Conservation (phyloP, 2,329 filamentous ascomycete species). For the Fusarium sp. region DNA sequence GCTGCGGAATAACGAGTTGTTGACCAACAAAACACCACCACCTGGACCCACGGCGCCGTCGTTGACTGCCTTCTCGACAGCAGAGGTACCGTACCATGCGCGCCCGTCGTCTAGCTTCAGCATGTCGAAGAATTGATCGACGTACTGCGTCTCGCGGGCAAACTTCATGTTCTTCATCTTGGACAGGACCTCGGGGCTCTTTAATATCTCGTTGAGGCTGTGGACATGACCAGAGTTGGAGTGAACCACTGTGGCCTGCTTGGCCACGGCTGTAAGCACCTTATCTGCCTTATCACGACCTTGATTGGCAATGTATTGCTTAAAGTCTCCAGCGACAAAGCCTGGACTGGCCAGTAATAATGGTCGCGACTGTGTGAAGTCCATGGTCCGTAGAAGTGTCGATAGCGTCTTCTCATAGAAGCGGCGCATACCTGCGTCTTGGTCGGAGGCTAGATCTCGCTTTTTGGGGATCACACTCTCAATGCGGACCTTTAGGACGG, state of each 20-base stretch:
- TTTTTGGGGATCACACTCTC: constrained; percentile 78
- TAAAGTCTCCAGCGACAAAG: constrained; percentile 86
- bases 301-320: constrained; percentile 77
- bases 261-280: constrained; percentile 71
- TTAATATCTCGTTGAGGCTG: constrained; percentile 87
- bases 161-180: constrained; percentile 91
- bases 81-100: constrained; percentile 89
- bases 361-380: constrained; percentile 77
- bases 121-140: constrained; percentile 85
- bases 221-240: constrained; percentile 88
- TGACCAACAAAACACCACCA: constrained; percentile 87
- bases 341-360: constrained; percentile 90
- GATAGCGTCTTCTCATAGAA: constrained; percentile 85
- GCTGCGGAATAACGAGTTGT: constrained; percentile 87
- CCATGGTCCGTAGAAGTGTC: constrained; percentile 81
- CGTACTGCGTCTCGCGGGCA: constrained; percentile 82
- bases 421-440: constrained; percentile 75
- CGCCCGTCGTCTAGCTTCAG: constrained; percentile 87
- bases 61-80: constrained; percentile 85
- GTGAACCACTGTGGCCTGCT: constrained; percentile 81
- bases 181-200: constrained; percentile 80
- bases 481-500: constrained; percentile 73
- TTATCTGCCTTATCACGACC: constrained; percentile 74
- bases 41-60: constrained; percentile 86
- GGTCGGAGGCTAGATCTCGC: constrained; percentile 72